Evolutionary conservation across 2,329 filamentous ascomycete genomes (phyloP), one percentile per base, ranked within the genome.

Genomic region (Neospermospora avenae): DNA sequence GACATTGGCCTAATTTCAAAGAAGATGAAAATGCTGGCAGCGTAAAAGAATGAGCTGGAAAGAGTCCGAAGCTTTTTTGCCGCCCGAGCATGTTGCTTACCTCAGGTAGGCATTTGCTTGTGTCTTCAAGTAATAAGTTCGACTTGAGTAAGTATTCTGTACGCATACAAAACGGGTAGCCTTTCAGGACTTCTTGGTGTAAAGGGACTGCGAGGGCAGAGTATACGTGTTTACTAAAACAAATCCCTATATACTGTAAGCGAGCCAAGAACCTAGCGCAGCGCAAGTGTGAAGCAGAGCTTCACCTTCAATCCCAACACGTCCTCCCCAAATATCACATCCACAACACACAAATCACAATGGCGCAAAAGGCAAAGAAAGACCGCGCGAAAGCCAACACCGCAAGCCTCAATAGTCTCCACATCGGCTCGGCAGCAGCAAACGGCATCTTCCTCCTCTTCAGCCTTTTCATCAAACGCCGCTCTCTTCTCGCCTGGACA

Each of bases 381-480:
- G 76, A 77, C 64, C 82, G 87, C 58, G 95, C 95, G 59, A 89
- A 88, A 68, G 85, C 88, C 76, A 98, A 98, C 75, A 80, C 84
- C 49, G 79, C 84, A 35, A 81, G 89, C 45, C 86, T 99, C 49
- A 90, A 88, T 72, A 90, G 86, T 71, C 90, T 95, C 25, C 93
- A 96, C 74, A 78, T 90, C 58, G 88, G 89, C 63, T 87, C 91
- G 48, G 78, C 90, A 63, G 71, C 78, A 66, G 78, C 96, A 71
- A 92, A 98, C 74, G 71, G 74, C 60, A 72, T 91, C 72, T 97
- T 93, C 78, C 79, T 96, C 60, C 72, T 91, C 55, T 82, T 88
- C 62, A 85, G 89, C 74, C 81, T 88, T 69, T 68, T 84, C 57
- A 69, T 89, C 71, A 79, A 81, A 62, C 80, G 83, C 35, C 88